Base-by-base conservation (phyloP, 2,329 filamentous ascomycete species). In the Sordariomycetes sp. region DNA sequence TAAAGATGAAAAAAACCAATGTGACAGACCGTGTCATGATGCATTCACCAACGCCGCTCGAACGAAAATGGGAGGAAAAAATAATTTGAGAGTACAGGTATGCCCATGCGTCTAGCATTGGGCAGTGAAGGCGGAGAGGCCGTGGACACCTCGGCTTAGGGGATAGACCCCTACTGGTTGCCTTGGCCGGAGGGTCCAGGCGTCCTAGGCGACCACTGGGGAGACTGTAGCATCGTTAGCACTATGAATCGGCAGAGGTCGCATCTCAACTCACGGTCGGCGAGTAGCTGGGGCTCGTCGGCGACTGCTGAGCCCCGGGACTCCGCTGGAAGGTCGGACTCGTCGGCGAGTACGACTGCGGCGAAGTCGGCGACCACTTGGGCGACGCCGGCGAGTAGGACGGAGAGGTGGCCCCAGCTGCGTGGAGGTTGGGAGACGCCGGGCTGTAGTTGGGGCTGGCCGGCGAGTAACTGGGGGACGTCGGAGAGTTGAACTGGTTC, bases 341-440 rank as follows among this genome's bases (percentile, higher is more conserved):
- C 51, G 82, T 85, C 5, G 83, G 82, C 54, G 82, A 85, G 72
- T 86, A 86, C 2, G 78, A 76, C 61, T 78, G 76, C 14, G 81
- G 81, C 48, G 88, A 91, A 7, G 87, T 89, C 2, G 89, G 88
- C 59, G 88, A 91, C 76, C 89, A 92, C 25, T 79, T 82, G n/a
- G 87, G 88, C 55, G 87, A 90, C 3, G 85, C 85, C 53, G 87
- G 87, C 35, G 79, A 83, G 71, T 87, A 88, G 3, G 77, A 79
- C n/a, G 78, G 82, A 61, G 83, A 80, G 35, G 81, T 77, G 12
- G 78, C 70, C 4, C 69, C 70, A 35, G 63, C 65, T 55, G 62
- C 72, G 67, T 70, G 76, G 64, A 79, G 71, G 67, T 77, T 82
- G 64, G 77, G 85, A 56, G 81, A 86, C 3, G 85, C 82, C n/a